Evolutionary conservation across 2,329 filamentous ascomycete genomes (phyloP).

Genomic region (Pyricularia sp.): DNA sequence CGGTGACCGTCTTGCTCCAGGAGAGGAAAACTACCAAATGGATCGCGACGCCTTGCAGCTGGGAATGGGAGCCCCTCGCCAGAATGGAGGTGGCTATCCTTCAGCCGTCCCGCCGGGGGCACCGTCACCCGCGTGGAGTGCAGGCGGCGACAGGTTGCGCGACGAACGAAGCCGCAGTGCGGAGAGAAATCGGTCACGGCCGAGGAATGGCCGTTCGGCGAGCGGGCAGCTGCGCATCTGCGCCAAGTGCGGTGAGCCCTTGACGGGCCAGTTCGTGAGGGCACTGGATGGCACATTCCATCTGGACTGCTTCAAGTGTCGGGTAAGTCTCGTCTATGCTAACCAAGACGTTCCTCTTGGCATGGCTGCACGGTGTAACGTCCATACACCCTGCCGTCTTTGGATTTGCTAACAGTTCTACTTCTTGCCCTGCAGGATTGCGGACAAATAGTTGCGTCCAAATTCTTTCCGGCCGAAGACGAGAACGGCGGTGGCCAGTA

Average conservation of each 20-base stretch:
- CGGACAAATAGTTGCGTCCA: conserved; percentile 91
- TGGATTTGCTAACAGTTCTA: neutral
- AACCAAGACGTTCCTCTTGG: neutral
- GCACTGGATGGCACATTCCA: conserved; percentile 92
- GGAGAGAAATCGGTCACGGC: conserved; percentile 49
- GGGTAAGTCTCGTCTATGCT: conserved; percentile 49
- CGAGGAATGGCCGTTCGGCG: conserved; percentile 41
- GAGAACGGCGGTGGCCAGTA: conserved; percentile 81
- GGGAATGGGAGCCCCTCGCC: conserved; percentile 10
- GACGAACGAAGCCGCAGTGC: conserved; percentile 40
- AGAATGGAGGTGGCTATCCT: conserved; percentile 13
- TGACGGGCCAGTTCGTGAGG: conserved; percentile 93
- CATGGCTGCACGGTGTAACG: neutral
- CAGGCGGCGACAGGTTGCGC: conserved; percentile 18
- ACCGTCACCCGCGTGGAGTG: conserved; percentile 27
- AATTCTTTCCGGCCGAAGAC: conserved; percentile 96
- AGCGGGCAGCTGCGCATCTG: conserved; percentile 58
- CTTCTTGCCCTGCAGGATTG: conserved; percentile 64
- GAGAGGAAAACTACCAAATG: conserved; percentile 13
- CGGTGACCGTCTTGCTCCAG: conserved; percentile 12
- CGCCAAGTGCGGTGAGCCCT: conserved; percentile 78
- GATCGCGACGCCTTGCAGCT: conserved; percentile 14
- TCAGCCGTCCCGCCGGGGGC: conserved; percentile 10
- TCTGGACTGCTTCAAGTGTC: conserved; percentile 94
- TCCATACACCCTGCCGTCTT: neutral